Evolutionary conservation across 2,329 filamentous ascomycete genomes (phyloP), one percentile per base, ranked within the genome.

Genomic region (Venturia pyrina): DNA sequence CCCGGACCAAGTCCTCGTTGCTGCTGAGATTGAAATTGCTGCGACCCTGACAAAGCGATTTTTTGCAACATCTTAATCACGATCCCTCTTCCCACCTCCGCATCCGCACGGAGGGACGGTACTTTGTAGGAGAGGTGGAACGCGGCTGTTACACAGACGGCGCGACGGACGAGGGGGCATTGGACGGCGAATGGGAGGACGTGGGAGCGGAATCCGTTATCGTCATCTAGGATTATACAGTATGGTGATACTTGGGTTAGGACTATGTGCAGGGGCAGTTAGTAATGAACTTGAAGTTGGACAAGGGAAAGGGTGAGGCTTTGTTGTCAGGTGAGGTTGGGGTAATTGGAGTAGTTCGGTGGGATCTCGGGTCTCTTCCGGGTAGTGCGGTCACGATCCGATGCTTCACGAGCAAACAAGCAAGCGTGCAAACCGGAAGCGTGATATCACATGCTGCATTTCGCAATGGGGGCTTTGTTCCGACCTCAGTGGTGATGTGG

Each of bases 181-280:
- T 78, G 72, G 11, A 73, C 71, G 0, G 77, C 77, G n/a, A 79
- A 73, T 1, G 77, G 76, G 2, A 79, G 70, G 7, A 79, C 72
- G 13, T 78, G 65, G 6, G 78, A 70, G 32, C 77, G 71, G 53
- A 79, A 79, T 17, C 76, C 77, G 46, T 79, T 79, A 5, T 68
- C 71, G 65, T 78, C 77, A 11, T 78, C 67, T 0, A 78, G 73
- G 0, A 79, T 76, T 77, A 79, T 79, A 32, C 53, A 59, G 53
- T 59, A 37, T 17, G 53, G 53, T 37, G 53, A 59, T 59, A 59
- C 28, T 37, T 59, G 53, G 32, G 53, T 59, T 5, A 59, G 15
- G 17, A 59, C 53, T 59, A 10, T 5, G 21, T 0, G 10, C 0
- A 37, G 28, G 53, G 19, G 37, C 21, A n/a, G 53, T 37, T 37